Evolutionary conservation across 1,284 basidiomycete species (phyloP).

Genomic region (Fistulinella staudtii): DNA sequence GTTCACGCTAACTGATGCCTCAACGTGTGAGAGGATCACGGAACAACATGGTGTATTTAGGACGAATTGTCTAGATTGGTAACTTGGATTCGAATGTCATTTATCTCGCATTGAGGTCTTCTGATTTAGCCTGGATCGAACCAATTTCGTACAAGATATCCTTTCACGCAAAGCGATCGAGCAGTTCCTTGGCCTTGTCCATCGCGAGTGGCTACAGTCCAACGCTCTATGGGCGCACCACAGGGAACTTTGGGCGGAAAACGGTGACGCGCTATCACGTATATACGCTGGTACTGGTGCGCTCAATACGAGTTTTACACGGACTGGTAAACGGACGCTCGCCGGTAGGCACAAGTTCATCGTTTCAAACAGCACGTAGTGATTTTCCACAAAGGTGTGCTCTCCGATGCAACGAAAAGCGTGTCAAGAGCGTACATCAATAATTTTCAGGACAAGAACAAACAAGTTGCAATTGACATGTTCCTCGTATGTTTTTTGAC

Average conservation of each 20-base stretch:
- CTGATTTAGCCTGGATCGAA: conserved; percentile 78
- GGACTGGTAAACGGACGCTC: conserved; percentile 90
- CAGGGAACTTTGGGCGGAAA: conserved; percentile 95
- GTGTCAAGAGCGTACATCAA: conserved; percentile 95
- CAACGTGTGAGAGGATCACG: conserved; percentile 66
- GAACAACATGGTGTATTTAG: conserved; percentile 89
- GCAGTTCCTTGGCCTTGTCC: conserved; percentile 66
- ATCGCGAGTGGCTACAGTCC: conserved; percentile 70
- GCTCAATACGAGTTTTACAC: conserved; percentile 92
- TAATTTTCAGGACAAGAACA: conserved; percentile 95
- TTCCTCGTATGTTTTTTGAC: conserved; percentile 63
- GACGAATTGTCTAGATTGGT: conserved; percentile 97
- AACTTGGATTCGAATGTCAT: conserved; percentile 17
- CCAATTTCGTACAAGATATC: conserved; percentile 97
- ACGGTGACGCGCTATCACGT: conserved; percentile 83
- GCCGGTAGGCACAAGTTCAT: conserved; percentile 50
- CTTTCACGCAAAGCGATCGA: conserved; percentile 76
- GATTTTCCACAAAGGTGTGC: conserved; percentile 50
- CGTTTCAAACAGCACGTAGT: conserved; percentile 1
- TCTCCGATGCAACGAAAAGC: conserved; percentile 97
- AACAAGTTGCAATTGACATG: conserved; percentile 94
- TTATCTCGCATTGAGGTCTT: conserved; percentile 4
- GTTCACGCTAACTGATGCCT: conserved; percentile 75
- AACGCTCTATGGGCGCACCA: conserved; percentile 80
- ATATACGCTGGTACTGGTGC: conserved; percentile 98